These are phyloP conservation scores for Lanzia echinophila DNA, from an alignment of 2,329 filamentous ascomycete species.

Conservation along the genomic window DNA sequence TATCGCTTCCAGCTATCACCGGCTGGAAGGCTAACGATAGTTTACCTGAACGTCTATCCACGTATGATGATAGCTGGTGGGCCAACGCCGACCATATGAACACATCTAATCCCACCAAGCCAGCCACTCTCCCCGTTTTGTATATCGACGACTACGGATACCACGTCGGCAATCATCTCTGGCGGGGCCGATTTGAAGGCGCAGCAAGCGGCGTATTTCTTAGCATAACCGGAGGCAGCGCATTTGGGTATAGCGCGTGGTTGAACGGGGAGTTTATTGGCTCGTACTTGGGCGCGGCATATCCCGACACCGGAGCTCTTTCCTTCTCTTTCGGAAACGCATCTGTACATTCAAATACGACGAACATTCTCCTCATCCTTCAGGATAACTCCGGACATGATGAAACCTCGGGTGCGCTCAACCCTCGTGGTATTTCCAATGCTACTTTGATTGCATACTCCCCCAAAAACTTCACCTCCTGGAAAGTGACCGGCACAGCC, in stretches of 20 bases:
- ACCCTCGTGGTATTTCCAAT: slow-evolving; percentile 45
- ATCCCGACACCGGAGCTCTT: slow-evolving; percentile 29
- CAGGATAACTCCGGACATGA: slow-evolving; percentile 56
- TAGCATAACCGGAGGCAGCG: slow-evolving; percentile 11
- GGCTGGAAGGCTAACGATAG: slow-evolving; percentile 36
- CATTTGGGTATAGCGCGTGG: slow-evolving; percentile 20
- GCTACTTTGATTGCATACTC: slow-evolving; percentile 39
- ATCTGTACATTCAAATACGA: slow-evolving; percentile 31
- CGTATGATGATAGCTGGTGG: slow-evolving; percentile 34
- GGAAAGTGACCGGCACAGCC: slow-evolving; percentile 52
- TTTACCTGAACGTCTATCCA: slow-evolving; percentile 35
- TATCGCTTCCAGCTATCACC: slow-evolving; percentile 16
- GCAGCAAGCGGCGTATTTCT: slow-evolving; percentile 25
- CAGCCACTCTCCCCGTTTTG: slow-evolving; percentile 37
- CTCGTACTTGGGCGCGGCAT: slow-evolving; percentile 38
- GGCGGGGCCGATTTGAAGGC: slow-evolving; percentile 30
- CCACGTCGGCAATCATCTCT: slow-evolving; percentile 38
- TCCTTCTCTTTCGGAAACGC: slow-evolving; percentile 32
- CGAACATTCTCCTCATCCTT: slow-evolving; percentile 45
- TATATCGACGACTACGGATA: slow-evolving; percentile 40
- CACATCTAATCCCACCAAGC: slow-evolving; percentile 30
- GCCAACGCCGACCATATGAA: slow-evolving; percentile 5
- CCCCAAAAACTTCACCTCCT: slow-evolving; percentile 28
- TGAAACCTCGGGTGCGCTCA: slow-evolving; percentile 40
- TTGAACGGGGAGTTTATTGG: slow-evolving; percentile 50